Evolutionary conservation across 2,329 filamentous ascomycete species (phyloP).

Genomic region (Talaromyces sp.): DNA sequence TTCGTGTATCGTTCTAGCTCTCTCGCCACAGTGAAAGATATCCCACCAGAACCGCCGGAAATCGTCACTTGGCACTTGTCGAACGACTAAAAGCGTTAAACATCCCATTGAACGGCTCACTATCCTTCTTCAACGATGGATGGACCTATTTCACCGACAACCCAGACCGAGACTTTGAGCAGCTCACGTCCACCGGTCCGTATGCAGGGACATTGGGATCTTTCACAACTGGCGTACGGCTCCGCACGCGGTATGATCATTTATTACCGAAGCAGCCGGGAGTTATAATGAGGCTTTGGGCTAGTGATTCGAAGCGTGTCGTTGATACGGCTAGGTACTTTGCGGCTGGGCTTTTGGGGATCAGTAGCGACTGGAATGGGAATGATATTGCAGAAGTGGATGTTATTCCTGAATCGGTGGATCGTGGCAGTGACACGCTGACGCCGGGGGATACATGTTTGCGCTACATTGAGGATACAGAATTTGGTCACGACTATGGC

Average conservation of each 20-base stretch:
- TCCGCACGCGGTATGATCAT: slow-evolving; percentile 52
- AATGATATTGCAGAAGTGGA: slow-evolving; percentile 41
- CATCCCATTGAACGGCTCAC: slow-evolving; percentile 45
- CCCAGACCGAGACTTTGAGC: slow-evolving; percentile 47
- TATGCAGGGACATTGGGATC: slow-evolving; percentile 55
- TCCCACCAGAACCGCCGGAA: slow-evolving; percentile 51
- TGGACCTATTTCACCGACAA: slow-evolving; percentile 54
- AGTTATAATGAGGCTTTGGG: slow-evolving; percentile 48
- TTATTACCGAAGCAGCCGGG: slow-evolving; percentile 35
- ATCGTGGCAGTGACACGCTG: slow-evolving; percentile 53
- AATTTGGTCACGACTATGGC: slow-evolving; percentile 51
- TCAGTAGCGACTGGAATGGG: slow-evolving; percentile 40
- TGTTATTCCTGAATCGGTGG: slow-evolving; percentile 51
- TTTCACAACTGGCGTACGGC: slow-evolving; percentile 53
- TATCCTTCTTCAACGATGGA: slow-evolving; percentile 50
- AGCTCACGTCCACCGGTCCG: slow-evolving; percentile 54
- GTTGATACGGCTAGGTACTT: slow-evolving; percentile 57
- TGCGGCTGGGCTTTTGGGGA: slow-evolving; percentile 53
- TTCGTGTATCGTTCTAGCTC: slow-evolving; percentile 38
- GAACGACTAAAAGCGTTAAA: slow-evolving; percentile 44
- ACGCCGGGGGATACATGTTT: slow-evolving; percentile 52
- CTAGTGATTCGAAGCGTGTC: slow-evolving; percentile 52
- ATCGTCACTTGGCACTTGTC: slow-evolving; percentile 49
- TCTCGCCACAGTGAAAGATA: slow-evolving; percentile 58
- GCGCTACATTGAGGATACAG: slow-evolving; percentile 35